Percentiles rank a stretch among this genome's conserved stretches.
Conservation (phyloP, 495 filamentous ascomycete species). For the Tuber umbilicatum region DNA sequence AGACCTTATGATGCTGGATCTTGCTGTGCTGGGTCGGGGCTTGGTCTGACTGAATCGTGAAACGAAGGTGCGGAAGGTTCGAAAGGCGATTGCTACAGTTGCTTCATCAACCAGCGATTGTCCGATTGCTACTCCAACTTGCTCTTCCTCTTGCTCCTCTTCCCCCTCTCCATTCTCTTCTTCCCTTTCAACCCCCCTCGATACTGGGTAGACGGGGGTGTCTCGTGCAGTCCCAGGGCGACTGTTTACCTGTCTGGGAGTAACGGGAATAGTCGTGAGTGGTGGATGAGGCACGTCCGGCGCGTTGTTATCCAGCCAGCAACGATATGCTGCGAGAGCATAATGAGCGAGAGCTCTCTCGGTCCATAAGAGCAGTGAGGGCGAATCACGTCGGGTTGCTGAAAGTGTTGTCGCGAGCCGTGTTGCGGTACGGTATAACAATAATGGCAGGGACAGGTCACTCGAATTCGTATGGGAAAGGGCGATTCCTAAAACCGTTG, state of each 20-base stretch:
- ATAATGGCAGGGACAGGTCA: slow-evolving; percentile 34
- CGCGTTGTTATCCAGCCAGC: slow-evolving; percentile 40
- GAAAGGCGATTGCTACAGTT: slow-evolving; percentile 35
- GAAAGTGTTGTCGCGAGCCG: slow-evolving; percentile 26
- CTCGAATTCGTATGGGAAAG: slow-evolving; percentile 33
- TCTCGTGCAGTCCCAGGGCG: slow-evolving; percentile 1
- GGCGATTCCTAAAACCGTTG: slow-evolving; percentile 26
- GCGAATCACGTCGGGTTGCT: slow-evolving; percentile 5
- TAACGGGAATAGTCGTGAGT: slow-evolving; percentile 44
- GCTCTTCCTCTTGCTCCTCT: slow-evolving; percentile 22
- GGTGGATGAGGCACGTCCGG: slow-evolving; percentile 45
- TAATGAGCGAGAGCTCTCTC: slow-evolving; percentile 38
- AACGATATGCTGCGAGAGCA: slow-evolving; percentile 38
- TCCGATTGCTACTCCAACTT: slow-evolving; percentile 30
- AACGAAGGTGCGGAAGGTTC: slow-evolving; percentile 34
- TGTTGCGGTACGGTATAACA: slow-evolving; percentile 34
- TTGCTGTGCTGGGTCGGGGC: slow-evolving; percentile 14
- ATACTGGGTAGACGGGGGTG: neutral
- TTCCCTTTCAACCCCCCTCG: neutral
- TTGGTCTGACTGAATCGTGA: slow-evolving; percentile 13
- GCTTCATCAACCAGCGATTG: slow-evolving; percentile 31
- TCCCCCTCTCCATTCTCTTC: too few relatives aligned
- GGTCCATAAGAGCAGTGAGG: slow-evolving; percentile 31
- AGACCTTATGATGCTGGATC: slow-evolving; percentile 6
- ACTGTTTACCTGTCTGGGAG: slow-evolving; percentile 12